Percentiles rank a stretch among this genome's conserved stretches.
Evolutionary conservation across 352 stramenopile genomes (phyloP).

Genomic region (Peronospora destructor): DNA sequence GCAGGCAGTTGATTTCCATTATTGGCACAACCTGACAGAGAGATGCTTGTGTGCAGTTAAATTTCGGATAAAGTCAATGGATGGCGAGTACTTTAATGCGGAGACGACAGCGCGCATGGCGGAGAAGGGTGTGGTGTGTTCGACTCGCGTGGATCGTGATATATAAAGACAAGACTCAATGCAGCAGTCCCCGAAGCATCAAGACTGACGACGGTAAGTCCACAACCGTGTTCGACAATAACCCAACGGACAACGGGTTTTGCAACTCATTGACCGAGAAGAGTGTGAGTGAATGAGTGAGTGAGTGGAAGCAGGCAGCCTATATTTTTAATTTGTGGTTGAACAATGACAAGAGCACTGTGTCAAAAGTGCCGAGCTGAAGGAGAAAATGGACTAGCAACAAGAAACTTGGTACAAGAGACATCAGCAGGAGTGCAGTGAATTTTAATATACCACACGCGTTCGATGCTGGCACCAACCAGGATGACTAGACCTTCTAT

Average conservation of each 20-base stretch:
- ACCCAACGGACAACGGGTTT: slow-evolving; percentile 7
- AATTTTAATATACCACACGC: slow-evolving; percentile 28
- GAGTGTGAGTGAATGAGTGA: neutral
- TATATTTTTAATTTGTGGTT: slow-evolving; percentile 34
- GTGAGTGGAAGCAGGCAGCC: slow-evolving; percentile 12
- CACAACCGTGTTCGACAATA: slow-evolving; percentile 1
- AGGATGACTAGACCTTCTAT: no score
- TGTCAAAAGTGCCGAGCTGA: slow-evolving; percentile 4
- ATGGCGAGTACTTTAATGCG: slow-evolving; percentile 68
- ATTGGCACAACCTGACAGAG: neutral
- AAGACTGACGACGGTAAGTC: slow-evolving; percentile 7
- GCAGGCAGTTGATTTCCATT: slow-evolving; percentile 5
- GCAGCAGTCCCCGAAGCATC: slow-evolving; percentile 5
- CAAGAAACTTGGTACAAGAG: slow-evolving; percentile 10
- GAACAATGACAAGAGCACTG: slow-evolving; percentile 2
- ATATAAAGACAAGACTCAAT: slow-evolving; percentile 28
- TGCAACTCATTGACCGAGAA: slow-evolving; percentile 3
- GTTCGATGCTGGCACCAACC: slow-evolving; percentile 18
- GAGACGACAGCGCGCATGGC: slow-evolving; percentile 67
- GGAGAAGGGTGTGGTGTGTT: slow-evolving; percentile 71
- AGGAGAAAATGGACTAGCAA: slow-evolving; percentile 8
- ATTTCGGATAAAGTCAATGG: slow-evolving; percentile 77
- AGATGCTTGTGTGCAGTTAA: slow-evolving; percentile 37
- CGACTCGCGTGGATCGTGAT: slow-evolving; percentile 63
- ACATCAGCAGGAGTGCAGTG: slow-evolving; percentile 5